Evolutionary conservation across 2,329 filamentous ascomycete genomes (phyloP).

Genomic region (Coniochaeta ligniaria): DNA sequence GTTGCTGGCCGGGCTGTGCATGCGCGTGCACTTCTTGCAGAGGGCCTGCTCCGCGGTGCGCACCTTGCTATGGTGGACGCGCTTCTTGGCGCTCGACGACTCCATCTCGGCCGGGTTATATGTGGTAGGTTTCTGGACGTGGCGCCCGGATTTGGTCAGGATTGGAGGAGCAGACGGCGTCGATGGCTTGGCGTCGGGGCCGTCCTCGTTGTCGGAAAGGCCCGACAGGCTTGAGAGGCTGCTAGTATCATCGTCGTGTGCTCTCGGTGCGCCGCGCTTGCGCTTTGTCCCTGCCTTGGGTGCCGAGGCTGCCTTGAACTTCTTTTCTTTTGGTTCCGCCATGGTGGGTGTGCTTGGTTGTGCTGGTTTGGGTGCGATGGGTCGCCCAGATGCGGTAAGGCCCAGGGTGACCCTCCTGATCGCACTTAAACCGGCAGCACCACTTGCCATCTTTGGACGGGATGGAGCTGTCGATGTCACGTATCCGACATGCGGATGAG

Average conservation of each 20-base stretch:
- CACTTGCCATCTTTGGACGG: not conserved
- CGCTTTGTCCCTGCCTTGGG: conserved; percentile 20
- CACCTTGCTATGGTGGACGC: conserved; percentile 40
- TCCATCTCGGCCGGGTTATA: conserved; percentile 51
- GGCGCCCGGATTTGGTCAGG: conserved; percentile 69
- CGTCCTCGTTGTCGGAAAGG: conserved; percentile 17
- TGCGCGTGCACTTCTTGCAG: conserved; percentile 67
- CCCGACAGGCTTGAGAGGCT: conserved; percentile 16
- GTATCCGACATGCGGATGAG: not conserved
- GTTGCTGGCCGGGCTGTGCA: conserved; percentile 65
- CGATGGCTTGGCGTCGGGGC: conserved; percentile 1
- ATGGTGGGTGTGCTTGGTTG: conserved; percentile 4
- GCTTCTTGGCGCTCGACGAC: conserved; percentile 25
- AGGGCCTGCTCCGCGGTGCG: conserved; percentile 53
- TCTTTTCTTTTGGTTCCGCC: conserved; percentile 14
- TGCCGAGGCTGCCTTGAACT: conserved; percentile 9
- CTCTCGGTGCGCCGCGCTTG: conserved; percentile 19
- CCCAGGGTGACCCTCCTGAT: conserved; percentile 19
- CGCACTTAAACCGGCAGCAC: conserved; percentile 13
- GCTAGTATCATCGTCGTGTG: conserved; percentile 14
- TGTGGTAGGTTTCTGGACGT: conserved; percentile 58
- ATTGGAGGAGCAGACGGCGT: conserved; percentile 28
- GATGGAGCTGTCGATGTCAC: not conserved
- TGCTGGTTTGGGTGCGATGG: conserved; percentile 3
- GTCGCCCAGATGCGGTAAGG: conserved; percentile 9